Base-by-base conservation (phyloP, 2,329 filamentous ascomycete genomes). In the Colletotrichum tanaceti region DNA sequence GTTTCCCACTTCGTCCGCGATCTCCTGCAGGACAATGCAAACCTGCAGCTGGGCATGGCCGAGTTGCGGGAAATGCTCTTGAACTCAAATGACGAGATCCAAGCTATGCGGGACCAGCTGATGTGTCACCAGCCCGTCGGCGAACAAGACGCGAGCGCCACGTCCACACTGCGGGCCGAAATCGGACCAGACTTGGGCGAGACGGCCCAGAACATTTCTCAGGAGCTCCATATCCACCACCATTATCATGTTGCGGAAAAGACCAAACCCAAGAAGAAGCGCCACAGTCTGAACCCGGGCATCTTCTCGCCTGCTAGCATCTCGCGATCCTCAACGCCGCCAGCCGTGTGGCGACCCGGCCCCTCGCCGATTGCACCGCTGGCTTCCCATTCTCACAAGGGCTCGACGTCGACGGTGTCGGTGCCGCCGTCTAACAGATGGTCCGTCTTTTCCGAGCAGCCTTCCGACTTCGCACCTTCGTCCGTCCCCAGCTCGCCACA, bases 1-100 rank as follows among this genome's bases (percentile, higher is more conserved):
- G 93, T 98, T n/a, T 94, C 93, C 22, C 93, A 97, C 76, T 98
- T 99, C 74, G 96, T 99, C 64, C 93, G 94, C 73, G 96, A 98
- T 77, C 92, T 99, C 64, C 84, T 99, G 20, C 91, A 97, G 75
- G 96, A 99, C 78, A 99, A 99, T 76, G 93, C 94, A 11, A 97
- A 93, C 73, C 83, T 99, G 52, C 96, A 99, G 78, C 86, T 96
- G 71, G 94, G 94, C 18, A 97, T 98, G 68, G 89, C 94, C 60
- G 96, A 99, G 81, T 82, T 99, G 55, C 87, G 94, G 20, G 94
- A 97, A 77, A 90, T 99, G 89, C 85, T 99, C 24, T 87, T 93
- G 74, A 94, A 89, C 76, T 97, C 95, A 3, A 97, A 98, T 75
- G 93, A 97, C 74, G 95, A 99, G 79, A 96, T 98, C 3, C 93